Evolutionary conservation across 192 early-diverging fungal species (phyloP).

Genomic region (Linnemannia exigua): DNA sequence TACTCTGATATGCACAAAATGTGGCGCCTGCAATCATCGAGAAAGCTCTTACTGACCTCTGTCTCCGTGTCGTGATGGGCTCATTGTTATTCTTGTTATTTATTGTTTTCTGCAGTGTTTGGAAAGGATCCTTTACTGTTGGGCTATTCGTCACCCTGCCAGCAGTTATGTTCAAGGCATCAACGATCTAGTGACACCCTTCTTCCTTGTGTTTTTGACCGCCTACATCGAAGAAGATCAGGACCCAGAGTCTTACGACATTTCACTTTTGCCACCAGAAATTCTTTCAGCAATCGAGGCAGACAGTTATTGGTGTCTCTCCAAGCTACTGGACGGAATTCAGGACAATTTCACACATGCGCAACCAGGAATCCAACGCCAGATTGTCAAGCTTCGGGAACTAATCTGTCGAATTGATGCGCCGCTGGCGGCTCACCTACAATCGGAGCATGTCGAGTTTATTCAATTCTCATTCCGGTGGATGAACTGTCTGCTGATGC

Average conservation of each 20-base stretch:
- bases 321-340: constrained; percentile 96
- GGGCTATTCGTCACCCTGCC: constrained; percentile 99
- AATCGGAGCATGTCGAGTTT: constrained; percentile 92
- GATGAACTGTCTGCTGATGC: constrained; percentile 99
- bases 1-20: not conserved
- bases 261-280: constrained; percentile 61
- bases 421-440: constrained; percentile 85
- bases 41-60: not conserved
- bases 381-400: constrained; percentile 90
- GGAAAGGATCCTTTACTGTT: constrained; percentile 94
- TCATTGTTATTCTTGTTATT: not conserved
- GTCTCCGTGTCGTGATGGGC: not conserved
- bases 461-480: constrained; percentile 99
- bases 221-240: constrained; percentile 72
- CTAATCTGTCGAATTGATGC: constrained; percentile 94
- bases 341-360: constrained; percentile 99
- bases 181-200: constrained; percentile 97
- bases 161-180: constrained; percentile 99
- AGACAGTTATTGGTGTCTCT: constrained; percentile 98
- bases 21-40: not conserved
- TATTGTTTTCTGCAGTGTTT: constrained; percentile 86
- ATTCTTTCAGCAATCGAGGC: constrained; percentile 87
- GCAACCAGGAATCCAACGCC: constrained; percentile 96
- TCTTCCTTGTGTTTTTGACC: constrained; percentile 93
- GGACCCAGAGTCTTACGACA: constrained; percentile 70